Percentiles rank a stretch among this genome's conserved stretches.
phyloP scores from a whole-genome alignment of 1,284 basidiomycete species.

The Austropuccinia psidii region DNA sequence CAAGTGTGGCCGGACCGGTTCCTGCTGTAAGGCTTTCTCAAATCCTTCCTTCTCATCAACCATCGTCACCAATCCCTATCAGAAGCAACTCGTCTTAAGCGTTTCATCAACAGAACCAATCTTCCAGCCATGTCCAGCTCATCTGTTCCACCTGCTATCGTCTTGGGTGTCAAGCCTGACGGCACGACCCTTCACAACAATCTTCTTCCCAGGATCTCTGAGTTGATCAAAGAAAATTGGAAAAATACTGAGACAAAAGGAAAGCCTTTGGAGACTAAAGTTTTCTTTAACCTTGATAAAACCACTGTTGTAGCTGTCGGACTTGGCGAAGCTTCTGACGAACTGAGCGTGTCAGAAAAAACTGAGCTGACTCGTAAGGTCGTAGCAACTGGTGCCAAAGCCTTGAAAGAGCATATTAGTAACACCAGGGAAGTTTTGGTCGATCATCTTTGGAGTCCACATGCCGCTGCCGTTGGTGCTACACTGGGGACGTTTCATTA shows the following conservation, averaged over 20 bases:
- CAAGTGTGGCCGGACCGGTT: too few relatives aligned
- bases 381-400: constrained; percentile 20
- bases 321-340: not conserved
- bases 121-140: too few relatives aligned
- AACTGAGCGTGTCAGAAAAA: constrained; percentile 14
- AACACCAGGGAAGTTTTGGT: not conserved
- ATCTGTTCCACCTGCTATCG: not conserved
- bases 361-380: constrained; percentile 25
- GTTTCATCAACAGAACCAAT: too few relatives aligned
- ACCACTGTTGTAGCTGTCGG: constrained; percentile 6
- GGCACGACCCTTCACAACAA: not conserved
- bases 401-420: constrained; percentile 24
- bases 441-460: constrained; percentile 32
- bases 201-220: not conserved
- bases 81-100: too few relatives aligned
- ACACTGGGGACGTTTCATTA: constrained; percentile 28
- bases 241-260: not conserved
- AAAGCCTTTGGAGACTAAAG: constrained; percentile 24
- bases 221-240: constrained; percentile 8
- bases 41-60: too few relatives aligned
- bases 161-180: constrained; percentile 25
- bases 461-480: constrained; percentile 34
- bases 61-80: too few relatives aligned
- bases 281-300: constrained; percentile 12
- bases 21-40: too few relatives aligned